Evolutionary conservation across 306 rosid species (phyloP).

Genomic region (Quercus ilex): DNA sequence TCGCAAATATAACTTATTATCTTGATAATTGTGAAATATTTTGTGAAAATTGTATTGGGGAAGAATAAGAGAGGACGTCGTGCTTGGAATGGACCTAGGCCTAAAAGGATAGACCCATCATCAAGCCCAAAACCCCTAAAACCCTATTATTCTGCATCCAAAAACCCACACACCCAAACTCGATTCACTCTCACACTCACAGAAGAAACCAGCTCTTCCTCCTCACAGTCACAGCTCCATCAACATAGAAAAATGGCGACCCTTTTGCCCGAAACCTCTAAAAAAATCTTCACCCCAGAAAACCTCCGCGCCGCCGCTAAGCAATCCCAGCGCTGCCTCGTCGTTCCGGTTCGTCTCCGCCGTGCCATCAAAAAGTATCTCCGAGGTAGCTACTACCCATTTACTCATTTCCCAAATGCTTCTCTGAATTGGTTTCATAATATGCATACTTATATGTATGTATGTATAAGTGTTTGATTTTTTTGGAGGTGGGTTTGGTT

Average conservation of each 20-base stretch:
- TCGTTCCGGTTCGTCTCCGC: conserved; percentile 81
- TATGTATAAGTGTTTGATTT: neutral
- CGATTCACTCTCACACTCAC: neutral
- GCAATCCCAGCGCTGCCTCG: conserved; percentile 53
- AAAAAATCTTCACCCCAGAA: conserved; percentile 29
- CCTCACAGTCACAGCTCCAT: too few relatives aligned
- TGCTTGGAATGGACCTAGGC: too few relatives aligned
- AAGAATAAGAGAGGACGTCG: too few relatives aligned
- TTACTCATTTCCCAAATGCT: neutral
- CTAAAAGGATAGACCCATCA: neutral
- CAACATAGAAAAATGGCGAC: conserved; percentile 49
- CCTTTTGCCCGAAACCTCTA: conserved; percentile 55
- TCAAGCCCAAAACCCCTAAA: conserved; percentile 19
- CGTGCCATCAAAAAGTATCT: conserved; percentile 88
- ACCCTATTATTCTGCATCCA: neutral
- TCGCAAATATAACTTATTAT: too few relatives aligned
- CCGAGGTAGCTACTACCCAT: conserved; percentile 44
- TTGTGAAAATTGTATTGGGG: too few relatives aligned
- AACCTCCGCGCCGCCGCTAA: too few relatives aligned
- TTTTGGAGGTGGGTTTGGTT: conserved; percentile 18
- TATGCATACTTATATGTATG: too few relatives aligned
- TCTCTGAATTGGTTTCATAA: neutral
- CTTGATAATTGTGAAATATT: too few relatives aligned
- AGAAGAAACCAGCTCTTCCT: neutral
- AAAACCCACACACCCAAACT: neutral